Base-by-base conservation (phyloP, 2,329 filamentous ascomycete species). In the Monosporascus ibericus region DNA sequence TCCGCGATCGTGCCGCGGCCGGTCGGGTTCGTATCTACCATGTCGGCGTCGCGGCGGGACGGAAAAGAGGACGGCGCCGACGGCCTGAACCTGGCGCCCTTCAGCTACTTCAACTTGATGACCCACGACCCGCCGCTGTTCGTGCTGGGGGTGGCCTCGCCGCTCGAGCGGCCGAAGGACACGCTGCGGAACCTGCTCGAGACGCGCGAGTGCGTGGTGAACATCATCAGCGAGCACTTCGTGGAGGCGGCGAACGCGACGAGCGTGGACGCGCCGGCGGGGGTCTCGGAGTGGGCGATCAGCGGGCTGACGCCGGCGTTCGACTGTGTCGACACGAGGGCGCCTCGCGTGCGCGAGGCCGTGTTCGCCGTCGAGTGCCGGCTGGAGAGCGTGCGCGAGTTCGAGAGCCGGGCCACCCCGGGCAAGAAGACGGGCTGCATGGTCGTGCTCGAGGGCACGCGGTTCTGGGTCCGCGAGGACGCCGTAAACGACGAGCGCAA, bases 401-500 rank as follows among this genome's bases (percentile, higher is more conserved):
- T 90, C 72, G 86, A 92, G 68, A 89, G 85, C 68, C 78, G 79
- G 49, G 76, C 76, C 0, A 83, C 73, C 2, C 86, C 87, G 0
- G 90, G 88, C 2, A 86, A 85, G 72, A 91, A 85, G 75, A 86
- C 86, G 1, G 84, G 86, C 1, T 85, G 87, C 4, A 65, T 96
- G 57, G 87, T 81, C 2, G 79, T 95, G 36, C 76, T 96, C 14
- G 90, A 96, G 72, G 92, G 90, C 0, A 85, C 88, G 36, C 78
- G 86, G 27, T 96, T 96, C 66, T 96, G 92, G 90, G 90, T 85
- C 2, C 75, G 92, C 50, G 90, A 95, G 67, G 92, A 96, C 71
- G 91, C 91, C 2, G 74, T 96, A 55, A 89, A 95, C 61, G 82
- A 88, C 65, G 85, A 90, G 8, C 80, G 76, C 64, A 90, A 84